Percentiles rank a stretch among this genome's conserved stretches.
Evolutionary conservation across 2,329 filamentous ascomycete genomes (phyloP).

Genomic region (Dendrostoma leiphaemia): DNA sequence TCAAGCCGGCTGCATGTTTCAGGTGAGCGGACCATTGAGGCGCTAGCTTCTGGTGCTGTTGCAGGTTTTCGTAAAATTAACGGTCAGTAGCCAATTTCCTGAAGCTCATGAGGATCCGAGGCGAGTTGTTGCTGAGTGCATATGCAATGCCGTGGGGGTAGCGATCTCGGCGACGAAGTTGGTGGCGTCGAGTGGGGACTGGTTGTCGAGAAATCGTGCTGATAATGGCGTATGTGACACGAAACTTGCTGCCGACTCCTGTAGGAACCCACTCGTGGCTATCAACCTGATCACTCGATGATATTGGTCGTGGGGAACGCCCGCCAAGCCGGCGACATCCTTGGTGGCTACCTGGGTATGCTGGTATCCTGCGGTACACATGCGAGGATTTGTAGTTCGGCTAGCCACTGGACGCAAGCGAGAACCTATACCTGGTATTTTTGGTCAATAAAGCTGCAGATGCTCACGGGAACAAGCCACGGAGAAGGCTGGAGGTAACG

Average conservation of each 20-base stretch:
- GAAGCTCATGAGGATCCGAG: conserved; percentile 14
- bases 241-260: conserved; percentile 28
- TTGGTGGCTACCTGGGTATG: conserved; percentile 32
- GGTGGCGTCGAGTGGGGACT: conserved; percentile 33
- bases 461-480: too few species aligned
- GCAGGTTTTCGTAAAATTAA: conserved; percentile 15
- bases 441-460: too few species aligned
- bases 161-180: conserved; percentile 36
- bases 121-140: conserved; percentile 26
- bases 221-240: conserved; percentile 39
- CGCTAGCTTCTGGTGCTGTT: conserved; percentile 25
- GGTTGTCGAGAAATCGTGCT: conserved; percentile 33
- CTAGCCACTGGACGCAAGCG: conserved; percentile 40
- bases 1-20: conserved; percentile 18
- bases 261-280: conserved; percentile 33
- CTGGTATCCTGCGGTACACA: conserved; percentile 38
- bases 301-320: conserved; percentile 36
- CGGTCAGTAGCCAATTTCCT: conserved; percentile 21
- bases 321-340: conserved; percentile 40
- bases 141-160: conserved; percentile 34
- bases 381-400: conserved; percentile 41
- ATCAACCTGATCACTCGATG: conserved; percentile 31
- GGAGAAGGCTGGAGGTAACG: neutral
- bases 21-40: conserved; percentile 33
- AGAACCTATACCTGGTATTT: conserved; percentile 20